Conservation (phyloP, 2,329 filamentous ascomycete genomes). For the Alternaria dauci region DNA sequence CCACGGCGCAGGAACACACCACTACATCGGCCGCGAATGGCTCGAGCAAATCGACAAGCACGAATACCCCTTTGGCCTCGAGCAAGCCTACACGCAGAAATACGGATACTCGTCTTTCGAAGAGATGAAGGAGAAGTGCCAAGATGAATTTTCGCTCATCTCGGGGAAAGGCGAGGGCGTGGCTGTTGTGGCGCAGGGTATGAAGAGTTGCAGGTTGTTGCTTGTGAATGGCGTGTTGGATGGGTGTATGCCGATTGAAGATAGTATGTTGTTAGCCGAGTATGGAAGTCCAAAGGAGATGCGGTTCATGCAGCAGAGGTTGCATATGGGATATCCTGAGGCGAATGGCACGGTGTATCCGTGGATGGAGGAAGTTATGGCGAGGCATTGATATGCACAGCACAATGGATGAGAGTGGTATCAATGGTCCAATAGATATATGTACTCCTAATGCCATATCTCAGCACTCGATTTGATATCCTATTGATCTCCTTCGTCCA, state of each 20-base stretch:
- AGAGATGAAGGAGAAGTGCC: constrained; percentile 58
- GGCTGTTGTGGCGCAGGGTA: constrained; percentile 45
- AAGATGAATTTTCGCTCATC: constrained; percentile 62
- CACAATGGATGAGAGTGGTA: too few relatives aligned
- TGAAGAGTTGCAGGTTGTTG: constrained; percentile 58
- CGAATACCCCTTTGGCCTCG: constrained; percentile 67
- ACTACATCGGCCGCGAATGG: constrained; percentile 66
- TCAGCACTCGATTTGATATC: too few relatives aligned
- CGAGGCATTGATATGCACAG: too few relatives aligned
- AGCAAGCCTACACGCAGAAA: constrained; percentile 58
- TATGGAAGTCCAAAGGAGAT: constrained; percentile 63
- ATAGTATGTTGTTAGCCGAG: constrained; percentile 62
- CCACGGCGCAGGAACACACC: constrained; percentile 64
- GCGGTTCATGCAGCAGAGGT: constrained; percentile 53
- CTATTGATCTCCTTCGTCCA: too few relatives aligned
- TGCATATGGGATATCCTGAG: constrained; percentile 58
- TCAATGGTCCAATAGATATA: too few relatives aligned
- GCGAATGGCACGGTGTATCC: constrained; percentile 43
- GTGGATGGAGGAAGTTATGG: constrained; percentile 45
- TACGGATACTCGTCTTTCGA: constrained; percentile 51
- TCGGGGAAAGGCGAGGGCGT: constrained; percentile 61
- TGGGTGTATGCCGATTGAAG: constrained; percentile 69
- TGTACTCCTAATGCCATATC: too few relatives aligned
- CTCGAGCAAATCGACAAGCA: constrained; percentile 61
- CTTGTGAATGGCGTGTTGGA: constrained; percentile 66